A percentile compares a stretch with the other conserved stretches of the same genome.
Conservation (phyloP, 441 rosid genomes). For the Adansonia grandidieri region DNA sequence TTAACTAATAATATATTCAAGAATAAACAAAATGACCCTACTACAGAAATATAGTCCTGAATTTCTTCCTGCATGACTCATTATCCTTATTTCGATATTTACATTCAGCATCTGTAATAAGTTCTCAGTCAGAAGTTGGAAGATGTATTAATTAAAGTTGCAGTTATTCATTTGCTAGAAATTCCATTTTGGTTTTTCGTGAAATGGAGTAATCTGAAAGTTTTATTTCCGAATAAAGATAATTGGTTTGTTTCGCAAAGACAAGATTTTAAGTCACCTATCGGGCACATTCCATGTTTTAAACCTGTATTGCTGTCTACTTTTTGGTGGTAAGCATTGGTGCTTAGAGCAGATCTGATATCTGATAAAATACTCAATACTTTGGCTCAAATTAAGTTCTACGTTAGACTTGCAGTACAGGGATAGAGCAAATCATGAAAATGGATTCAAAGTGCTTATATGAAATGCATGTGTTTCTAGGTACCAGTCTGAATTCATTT, state of each 20-base stretch:
- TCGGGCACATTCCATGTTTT: neutral
- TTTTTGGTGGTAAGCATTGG: neutral
- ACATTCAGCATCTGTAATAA: neutral
- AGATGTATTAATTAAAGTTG: neutral
- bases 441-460: neutral
- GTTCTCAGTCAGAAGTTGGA: neutral
- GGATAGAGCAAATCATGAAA: neutral
- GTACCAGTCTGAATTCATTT: conserved; percentile 7
- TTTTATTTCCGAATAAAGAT: neutral
- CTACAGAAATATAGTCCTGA: neutral
- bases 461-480: neutral
- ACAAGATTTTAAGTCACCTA: neutral
- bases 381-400: neutral
- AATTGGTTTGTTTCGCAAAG: neutral
- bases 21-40: neutral
- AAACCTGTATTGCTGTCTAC: neutral
- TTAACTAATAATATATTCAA: neutral
- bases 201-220: neutral
- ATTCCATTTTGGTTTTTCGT: neutral
- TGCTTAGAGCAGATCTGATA: neutral
- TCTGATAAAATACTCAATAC: neutral
- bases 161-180: neutral
- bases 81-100: neutral
- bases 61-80: neutral
- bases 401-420: neutral